phyloP scores from a whole-genome alignment of 2,329 filamentous ascomycete genomes.

The Colletotrichum filicis region DNA sequence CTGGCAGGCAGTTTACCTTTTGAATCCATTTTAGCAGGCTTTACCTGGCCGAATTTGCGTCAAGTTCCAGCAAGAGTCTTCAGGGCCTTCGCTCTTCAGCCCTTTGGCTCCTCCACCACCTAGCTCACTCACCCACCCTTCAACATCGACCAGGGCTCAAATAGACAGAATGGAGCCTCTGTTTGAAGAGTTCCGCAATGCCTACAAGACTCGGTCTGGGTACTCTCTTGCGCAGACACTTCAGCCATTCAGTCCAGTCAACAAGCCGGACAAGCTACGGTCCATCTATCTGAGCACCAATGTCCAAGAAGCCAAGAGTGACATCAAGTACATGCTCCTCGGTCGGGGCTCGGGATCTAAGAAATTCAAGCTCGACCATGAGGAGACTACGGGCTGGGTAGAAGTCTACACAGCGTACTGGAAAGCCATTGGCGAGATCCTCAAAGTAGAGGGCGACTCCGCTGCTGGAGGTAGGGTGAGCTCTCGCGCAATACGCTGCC shows the following conservation, averaged over 20 bases:
- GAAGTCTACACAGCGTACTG: constrained; percentile 88
- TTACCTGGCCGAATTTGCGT: background rate
- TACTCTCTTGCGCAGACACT: constrained; percentile 80
- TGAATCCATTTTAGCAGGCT: background rate
- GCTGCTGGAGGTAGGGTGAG: constrained; percentile 44
- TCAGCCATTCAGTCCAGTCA: constrained; percentile 73
- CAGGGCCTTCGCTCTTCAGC: background rate
- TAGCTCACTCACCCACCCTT: background rate
- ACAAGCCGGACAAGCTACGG: constrained; percentile 73
- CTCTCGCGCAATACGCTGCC: constrained; percentile 5
- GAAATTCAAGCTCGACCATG: constrained; percentile 65
- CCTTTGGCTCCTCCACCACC: background rate
- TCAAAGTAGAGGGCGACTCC: constrained; percentile 69
- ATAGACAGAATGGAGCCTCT: constrained; percentile 73
- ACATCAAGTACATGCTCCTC: constrained; percentile 79
- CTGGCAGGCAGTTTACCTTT: background rate
- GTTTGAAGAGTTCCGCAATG: constrained; percentile 78
- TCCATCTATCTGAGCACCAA: constrained; percentile 80
- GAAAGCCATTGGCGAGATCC: constrained; percentile 81
- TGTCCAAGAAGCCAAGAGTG: constrained; percentile 70
- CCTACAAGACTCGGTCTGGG: constrained; percentile 73
- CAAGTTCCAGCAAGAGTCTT: background rate
- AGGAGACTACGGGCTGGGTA: constrained; percentile 83
- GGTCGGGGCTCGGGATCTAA: constrained; percentile 54
- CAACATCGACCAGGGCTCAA: background rate